A percentile compares a stretch with the other conserved stretches of the same genome.
Conservation (phyloP, 2,329 filamentous ascomycete species). For the Diaporthe helianthi region DNA sequence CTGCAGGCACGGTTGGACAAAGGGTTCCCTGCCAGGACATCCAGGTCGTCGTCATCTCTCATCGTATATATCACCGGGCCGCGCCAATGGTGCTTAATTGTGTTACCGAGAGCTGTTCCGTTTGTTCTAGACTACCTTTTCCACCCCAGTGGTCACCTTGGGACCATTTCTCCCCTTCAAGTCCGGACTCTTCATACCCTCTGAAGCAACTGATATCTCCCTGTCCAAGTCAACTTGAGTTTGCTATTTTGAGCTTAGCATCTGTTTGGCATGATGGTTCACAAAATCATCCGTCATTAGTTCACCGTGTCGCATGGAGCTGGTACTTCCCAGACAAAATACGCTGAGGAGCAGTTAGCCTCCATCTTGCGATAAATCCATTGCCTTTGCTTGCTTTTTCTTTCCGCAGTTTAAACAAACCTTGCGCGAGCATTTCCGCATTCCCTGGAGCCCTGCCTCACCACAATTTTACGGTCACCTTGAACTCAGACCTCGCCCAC, state of each 20-base stretch:
- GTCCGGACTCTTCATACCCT: neutral
- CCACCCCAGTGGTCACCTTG: conserved; percentile 1
- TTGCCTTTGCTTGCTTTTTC: conserved; percentile 2
- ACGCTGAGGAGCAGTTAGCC: neutral
- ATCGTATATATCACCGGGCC: conserved; percentile 27
- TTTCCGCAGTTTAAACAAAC: neutral
- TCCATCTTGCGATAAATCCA: neutral
- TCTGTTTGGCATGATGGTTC: conserved; percentile 14
- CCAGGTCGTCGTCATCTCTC: neutral
- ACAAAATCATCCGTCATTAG: conserved; percentile 4
- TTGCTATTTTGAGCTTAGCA: neutral
- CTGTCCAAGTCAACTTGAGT: neutral
- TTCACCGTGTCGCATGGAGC: neutral
- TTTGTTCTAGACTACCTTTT: conserved; percentile 17
- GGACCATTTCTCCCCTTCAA: neutral
- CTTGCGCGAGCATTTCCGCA: neutral
- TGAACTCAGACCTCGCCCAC: neutral
- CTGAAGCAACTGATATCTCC: neutral
- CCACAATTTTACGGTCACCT: neutral
- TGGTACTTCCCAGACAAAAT: neutral
- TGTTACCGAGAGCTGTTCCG: conserved; percentile 19
- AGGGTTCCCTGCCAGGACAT: conserved; percentile 11
- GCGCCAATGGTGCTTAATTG: conserved; percentile 24
- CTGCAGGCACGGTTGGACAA: conserved; percentile 29
- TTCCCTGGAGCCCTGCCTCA: neutral